phyloP scores from a whole-genome alignment of 2,329 filamentous ascomycete genomes.

The Colletotrichum sublineola region DNA sequence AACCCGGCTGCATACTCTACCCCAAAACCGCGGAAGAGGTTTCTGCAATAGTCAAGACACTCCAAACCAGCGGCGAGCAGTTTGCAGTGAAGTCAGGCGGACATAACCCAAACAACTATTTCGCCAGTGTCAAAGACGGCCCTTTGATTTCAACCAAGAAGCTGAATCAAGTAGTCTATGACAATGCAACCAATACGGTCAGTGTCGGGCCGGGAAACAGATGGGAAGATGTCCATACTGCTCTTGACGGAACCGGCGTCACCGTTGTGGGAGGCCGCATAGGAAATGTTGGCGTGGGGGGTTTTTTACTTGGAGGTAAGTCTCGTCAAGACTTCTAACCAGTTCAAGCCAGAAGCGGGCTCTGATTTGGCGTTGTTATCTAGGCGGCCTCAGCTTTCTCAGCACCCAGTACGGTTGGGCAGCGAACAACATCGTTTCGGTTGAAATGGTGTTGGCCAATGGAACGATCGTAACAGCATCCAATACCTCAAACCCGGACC shows the following conservation, averaged over 20 bases:
- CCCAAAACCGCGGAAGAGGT: conserved; percentile 65
- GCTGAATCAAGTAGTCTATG: conserved; percentile 57
- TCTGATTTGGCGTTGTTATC: conserved; percentile 50
- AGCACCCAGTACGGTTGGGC: conserved; percentile 65
- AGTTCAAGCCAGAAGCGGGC: not conserved
- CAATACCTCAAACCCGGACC: conserved; percentile 57
- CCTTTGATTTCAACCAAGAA: conserved; percentile 63
- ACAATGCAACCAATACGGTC: conserved; percentile 53
- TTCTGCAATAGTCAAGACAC: conserved; percentile 62
- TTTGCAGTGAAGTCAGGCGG: conserved; percentile 71
- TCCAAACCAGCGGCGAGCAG: conserved; percentile 59
- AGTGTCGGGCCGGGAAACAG: conserved; percentile 61
- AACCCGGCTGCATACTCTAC: conserved; percentile 61
- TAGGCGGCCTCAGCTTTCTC: conserved; percentile 65
- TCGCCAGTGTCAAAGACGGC: conserved; percentile 63
- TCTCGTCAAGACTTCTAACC: not conserved
- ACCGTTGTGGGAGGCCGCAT: conserved; percentile 60
- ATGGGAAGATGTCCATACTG: conserved; percentile 57
- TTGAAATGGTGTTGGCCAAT: conserved; percentile 66
- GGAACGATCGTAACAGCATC: conserved; percentile 62
- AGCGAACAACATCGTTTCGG: conserved; percentile 62
- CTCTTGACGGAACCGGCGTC: conserved; percentile 58
- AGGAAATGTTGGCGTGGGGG: conserved; percentile 62
- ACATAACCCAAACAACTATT: conserved; percentile 68
- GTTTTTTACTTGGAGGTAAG: conserved; percentile 65